Conservation (phyloP, 495 filamentous ascomycete genomes). For the Lepidopterella palustris region DNA sequence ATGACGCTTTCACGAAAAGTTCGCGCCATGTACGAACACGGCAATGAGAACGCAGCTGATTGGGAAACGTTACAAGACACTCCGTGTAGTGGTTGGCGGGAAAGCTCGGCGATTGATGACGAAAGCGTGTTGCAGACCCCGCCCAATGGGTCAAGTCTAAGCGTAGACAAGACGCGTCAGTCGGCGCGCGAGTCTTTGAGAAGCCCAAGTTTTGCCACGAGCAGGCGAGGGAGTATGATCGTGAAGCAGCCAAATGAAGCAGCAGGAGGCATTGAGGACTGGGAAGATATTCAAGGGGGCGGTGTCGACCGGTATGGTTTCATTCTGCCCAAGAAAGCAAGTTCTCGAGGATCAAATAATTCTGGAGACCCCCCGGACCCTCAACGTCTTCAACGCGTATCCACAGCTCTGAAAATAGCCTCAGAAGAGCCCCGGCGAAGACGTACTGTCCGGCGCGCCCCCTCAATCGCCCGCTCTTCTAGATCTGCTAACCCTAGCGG, state of each 20-base stretch:
- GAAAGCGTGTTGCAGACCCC: slow-evolving; percentile 41
- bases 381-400: slow-evolving; percentile 57
- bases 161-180: slow-evolving; percentile 8
- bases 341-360: slow-evolving; percentile 16
- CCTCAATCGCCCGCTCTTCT: slow-evolving; percentile 38
- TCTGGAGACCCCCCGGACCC: slow-evolving; percentile 31
- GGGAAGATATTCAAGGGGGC: slow-evolving; percentile 80
- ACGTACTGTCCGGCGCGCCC: slow-evolving; percentile 47
- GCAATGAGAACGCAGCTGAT: slow-evolving; percentile 50
- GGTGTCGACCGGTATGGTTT: slow-evolving; percentile 95
- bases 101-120: slow-evolving; percentile 43
- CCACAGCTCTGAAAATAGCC: slow-evolving; percentile 57
- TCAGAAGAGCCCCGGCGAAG: slow-evolving; percentile 56
- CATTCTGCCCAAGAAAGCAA: slow-evolving; percentile 52
- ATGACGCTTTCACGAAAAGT: slow-evolving; percentile 83
- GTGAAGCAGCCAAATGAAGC: slow-evolving; percentile 52
- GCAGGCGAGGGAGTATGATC: slow-evolving; percentile 29
- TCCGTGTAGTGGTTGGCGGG: slow-evolving; percentile 51
- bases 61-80: slow-evolving; percentile 40
- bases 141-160: slow-evolving; percentile 18
- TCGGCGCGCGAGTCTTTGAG: slow-evolving; percentile 9
- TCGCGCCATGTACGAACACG: slow-evolving; percentile 84
- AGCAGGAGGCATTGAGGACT: slow-evolving; percentile 89
- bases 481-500: slow-evolving; percentile 33
- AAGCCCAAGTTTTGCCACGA: slow-evolving; percentile 6